Base-by-base conservation (phyloP, 2,329 filamentous ascomycete species). In the Fusarium chuoi region DNA sequence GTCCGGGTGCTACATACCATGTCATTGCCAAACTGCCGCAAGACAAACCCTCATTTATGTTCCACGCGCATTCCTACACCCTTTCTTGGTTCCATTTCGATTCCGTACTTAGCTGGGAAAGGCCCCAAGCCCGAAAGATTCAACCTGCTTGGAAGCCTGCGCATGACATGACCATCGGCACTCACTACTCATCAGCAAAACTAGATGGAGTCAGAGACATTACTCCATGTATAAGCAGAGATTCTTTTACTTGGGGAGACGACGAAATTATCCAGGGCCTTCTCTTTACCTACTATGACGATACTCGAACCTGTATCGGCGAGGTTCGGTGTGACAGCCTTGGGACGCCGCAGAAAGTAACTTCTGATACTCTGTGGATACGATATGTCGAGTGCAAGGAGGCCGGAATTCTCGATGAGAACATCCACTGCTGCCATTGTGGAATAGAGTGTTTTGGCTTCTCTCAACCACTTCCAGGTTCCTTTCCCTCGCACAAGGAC, bases 171-270 rank as follows among this genome's bases (percentile, higher is more conserved):
- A 24, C n/a, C 42, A 44, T 44, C 42, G 42, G 11, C 42, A 44
- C 42, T 24, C n/a, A 24, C 42, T 44, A 44, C 15, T 44, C 42
- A 3, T 44, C 42, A 44, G 42, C 42, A 18, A 44, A 44, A 18
- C 42, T 44, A 13, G 17, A 44, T 24, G 17, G 42, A 11, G 42
- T 44, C 11, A 44, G n/a, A 24, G n/a, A 44, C 6, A 44, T 44
- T 24, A 44, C 42, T 8, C 42, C n/a, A 3, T 44, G 42, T 24
- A 44, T 24, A 12, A 2, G 6, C 0, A 5, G 15, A 44, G 11
- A 0, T 4, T 4, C 0, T 5, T 44, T 44, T 24, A 6, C 5
- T 24, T 44, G 42, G 15, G n/a, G 42, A 12, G 0, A 24, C 6
- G 15, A 18, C 15, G 1, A 18, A 8, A 24, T 44, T 8, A 44